phyloP scores from a whole-genome alignment of 129 eudicot species.

The Erigeron canadensis region DNA sequence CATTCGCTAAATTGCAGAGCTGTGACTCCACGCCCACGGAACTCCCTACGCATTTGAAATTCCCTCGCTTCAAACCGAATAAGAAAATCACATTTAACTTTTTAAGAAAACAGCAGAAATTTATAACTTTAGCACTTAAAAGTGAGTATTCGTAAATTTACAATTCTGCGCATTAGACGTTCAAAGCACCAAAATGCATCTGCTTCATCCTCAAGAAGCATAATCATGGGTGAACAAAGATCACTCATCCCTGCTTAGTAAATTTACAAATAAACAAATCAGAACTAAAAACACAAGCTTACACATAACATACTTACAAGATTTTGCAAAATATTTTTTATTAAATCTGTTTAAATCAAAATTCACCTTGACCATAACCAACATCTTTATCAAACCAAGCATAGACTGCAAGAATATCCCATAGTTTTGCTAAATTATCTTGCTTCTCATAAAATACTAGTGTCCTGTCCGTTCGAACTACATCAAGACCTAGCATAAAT shows the following conservation, averaged over 20 bases:
- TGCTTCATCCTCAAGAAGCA: conserved; percentile 92
- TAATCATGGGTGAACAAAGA: conserved; percentile 97
- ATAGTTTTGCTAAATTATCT: conserved; percentile 78
- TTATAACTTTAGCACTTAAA: conserved; percentile 16
- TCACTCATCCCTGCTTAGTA: conserved; percentile 89
- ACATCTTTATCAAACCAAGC: conserved; percentile 92
- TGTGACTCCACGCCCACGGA: conserved; percentile 79
- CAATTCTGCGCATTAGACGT: conserved; percentile 95
- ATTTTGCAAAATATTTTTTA: not conserved
- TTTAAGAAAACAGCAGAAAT: not conserved
- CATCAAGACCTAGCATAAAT: conserved; percentile 81
- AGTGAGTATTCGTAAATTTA: conserved; percentile 26
- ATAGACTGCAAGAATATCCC: conserved; percentile 93
- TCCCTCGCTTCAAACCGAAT: conserved; percentile 59
- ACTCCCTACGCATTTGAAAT: conserved; percentile 68
- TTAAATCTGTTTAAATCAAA: conserved; percentile 2
- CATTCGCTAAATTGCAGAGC: conserved; percentile 58
- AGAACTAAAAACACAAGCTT: not conserved
- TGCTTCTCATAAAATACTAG: conserved; percentile 73
- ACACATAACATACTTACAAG: not conserved
- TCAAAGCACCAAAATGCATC: conserved; percentile 99
- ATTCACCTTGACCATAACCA: conserved; percentile 94
- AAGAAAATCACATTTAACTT: conserved; percentile 10
- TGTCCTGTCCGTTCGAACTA: conserved; percentile 86
- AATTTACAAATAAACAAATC: not conserved